These are phyloP conservation scores for Thalassia testudinum DNA, from an alignment of 116 monocot genomes.

Conservation along the genomic window DNA sequence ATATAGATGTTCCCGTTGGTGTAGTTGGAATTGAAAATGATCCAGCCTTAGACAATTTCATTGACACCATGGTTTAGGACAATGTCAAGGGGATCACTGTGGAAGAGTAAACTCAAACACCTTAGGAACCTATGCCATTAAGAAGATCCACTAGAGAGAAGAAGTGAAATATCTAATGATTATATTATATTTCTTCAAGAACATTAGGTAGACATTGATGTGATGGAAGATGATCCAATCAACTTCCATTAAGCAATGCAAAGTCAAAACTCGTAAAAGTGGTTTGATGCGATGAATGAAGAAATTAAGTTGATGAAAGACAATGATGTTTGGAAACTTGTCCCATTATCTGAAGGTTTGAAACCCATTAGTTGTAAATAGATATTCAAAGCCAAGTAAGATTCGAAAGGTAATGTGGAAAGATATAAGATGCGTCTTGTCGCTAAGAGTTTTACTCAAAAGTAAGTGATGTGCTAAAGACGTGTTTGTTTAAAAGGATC, in stretches of 20 bases:
- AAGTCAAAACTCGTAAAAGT: constrained; percentile 11
- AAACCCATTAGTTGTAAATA: too few relatives aligned
- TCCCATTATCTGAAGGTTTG: constrained; percentile 2
- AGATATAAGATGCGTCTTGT: too few relatives aligned
- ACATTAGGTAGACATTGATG: constrained; percentile 9
- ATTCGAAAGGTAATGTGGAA: too few relatives aligned
- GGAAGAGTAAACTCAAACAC: constrained; percentile 12
- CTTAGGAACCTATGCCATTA: constrained; percentile 9
- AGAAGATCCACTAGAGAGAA: constrained; percentile 14
- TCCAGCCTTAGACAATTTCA: background rate
- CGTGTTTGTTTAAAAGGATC: too few relatives aligned
- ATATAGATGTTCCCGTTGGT: background rate
- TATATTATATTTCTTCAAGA: constrained; percentile 10
- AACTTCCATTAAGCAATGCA: constrained; percentile 7
- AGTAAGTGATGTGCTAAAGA: too few relatives aligned
- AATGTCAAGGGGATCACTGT: background rate
- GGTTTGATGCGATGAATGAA: constrained; percentile 18
- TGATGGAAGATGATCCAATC: constrained; percentile 13
- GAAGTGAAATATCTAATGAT: constrained; percentile 9
- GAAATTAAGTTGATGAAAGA: constrained; percentile 10
- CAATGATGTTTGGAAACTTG: too few relatives aligned
- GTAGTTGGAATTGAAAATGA: background rate
- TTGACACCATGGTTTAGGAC: background rate
- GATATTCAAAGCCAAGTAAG: too few relatives aligned
- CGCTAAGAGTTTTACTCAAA: too few relatives aligned